Conservation (phyloP, 2,329 filamentous ascomycete species). For the Aspergillus aculeatus region DNA sequence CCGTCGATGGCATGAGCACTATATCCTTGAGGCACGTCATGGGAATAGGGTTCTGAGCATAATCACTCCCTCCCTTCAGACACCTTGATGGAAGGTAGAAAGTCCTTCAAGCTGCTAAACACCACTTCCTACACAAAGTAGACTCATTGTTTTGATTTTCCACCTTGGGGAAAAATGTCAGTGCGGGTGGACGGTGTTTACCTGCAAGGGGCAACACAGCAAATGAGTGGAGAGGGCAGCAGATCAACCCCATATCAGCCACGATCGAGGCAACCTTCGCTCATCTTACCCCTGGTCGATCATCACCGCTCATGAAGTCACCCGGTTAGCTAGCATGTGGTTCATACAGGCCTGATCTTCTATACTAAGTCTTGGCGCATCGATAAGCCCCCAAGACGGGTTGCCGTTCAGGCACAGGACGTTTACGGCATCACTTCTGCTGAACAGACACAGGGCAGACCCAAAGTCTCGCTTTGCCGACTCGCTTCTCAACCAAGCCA, state of each 20-base stretch:
- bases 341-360: not conserved
- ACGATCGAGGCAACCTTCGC: not conserved
- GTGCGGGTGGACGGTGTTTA: conserved; percentile 2
- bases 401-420: not conserved
- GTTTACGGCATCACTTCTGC: not conserved
- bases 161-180: not conserved
- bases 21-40: not conserved
- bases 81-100: no score
- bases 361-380: not conserved
- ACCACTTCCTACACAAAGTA: no score
- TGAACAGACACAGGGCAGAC: not conserved
- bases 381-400: not conserved
- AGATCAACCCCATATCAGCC: not conserved
- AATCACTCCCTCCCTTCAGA: not conserved
- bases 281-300: not conserved
- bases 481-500: not conserved
- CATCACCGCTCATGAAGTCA: not conserved
- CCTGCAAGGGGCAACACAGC: conserved; percentile 9
- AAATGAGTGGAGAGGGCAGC: not conserved
- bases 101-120: not conserved
- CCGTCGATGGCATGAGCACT: not conserved
- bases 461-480: not conserved
- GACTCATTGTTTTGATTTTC: not conserved
- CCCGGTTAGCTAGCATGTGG: no score
- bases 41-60: not conserved